A percentile compares a stretch with the other conserved stretches of the same genome.
Conservation (phyloP, 2,329 filamentous ascomycete species). For the Neurospora crassa region DNA sequence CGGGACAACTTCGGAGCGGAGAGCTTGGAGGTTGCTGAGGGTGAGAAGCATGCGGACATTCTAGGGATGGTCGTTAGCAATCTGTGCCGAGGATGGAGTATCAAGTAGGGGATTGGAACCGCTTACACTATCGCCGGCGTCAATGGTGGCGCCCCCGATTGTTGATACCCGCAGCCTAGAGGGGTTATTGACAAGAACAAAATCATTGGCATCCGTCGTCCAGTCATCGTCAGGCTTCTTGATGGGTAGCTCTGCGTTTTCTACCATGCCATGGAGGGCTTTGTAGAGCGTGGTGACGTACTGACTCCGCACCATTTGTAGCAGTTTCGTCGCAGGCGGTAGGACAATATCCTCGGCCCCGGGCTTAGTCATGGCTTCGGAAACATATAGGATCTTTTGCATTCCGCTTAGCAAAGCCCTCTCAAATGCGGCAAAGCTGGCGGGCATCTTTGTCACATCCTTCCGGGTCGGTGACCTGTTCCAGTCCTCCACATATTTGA, state of each 20-base stretch:
- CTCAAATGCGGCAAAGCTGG: constrained; percentile 78
- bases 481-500: constrained; percentile 92
- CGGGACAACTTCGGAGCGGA: constrained; percentile 75
- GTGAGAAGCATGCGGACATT: constrained; percentile 91
- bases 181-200: constrained; percentile 23
- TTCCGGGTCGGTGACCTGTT: constrained; percentile 69
- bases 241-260: constrained; percentile 76
- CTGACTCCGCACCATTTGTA: constrained; percentile 83
- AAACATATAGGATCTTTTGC: constrained; percentile 92
- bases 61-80: constrained; percentile 34
- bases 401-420: constrained; percentile 71
- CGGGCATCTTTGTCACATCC: constrained; percentile 86
- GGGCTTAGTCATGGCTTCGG: constrained; percentile 69
- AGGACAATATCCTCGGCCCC: constrained; percentile 69
- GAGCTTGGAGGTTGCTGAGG: constrained; percentile 78
- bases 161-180: constrained; percentile 25
- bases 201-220: constrained; percentile 38
- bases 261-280: constrained; percentile 88
- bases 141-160: constrained; percentile 36
- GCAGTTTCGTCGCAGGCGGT: constrained; percentile 74
- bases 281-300: constrained; percentile 94
- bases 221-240: constrained; percentile 56
- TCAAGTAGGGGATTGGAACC: not conserved
- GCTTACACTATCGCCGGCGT: constrained; percentile 48
- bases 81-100: not conserved